Evolutionary conservation across 2,329 filamentous ascomycete genomes (phyloP), one percentile per base, ranked within the genome.

Genomic region (Acrocalymma vagum): DNA sequence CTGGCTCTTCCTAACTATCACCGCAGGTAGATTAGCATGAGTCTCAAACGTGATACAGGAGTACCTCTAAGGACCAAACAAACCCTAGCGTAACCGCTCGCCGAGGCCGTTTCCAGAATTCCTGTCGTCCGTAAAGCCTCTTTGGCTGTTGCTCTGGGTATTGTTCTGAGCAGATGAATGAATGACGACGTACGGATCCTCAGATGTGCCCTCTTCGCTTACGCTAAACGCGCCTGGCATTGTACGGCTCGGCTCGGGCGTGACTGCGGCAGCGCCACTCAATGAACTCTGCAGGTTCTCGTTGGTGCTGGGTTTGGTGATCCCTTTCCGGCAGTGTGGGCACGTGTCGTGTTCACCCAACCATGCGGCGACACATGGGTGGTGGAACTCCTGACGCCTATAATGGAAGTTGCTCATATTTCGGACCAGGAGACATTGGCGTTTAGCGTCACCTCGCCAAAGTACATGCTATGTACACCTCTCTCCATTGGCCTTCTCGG

Each of bases 271-370:
- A n/a, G n/a, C n/a, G n/a, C n/a, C n/a, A n/a, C n/a, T n/a, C n/a
- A n/a, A n/a, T n/a, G n/a, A n/a, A n/a, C n/a, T n/a, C n/a, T n/a
- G n/a, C n/a, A n/a, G n/a, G n/a, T n/a, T n/a, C n/a, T n/a, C n/a
- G n/a, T n/a, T n/a, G n/a, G n/a, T n/a, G n/a, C n/a, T n/a, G n/a
- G n/a, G 36, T 36, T 62, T 64, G 11, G 80, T 73, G 48, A 79
- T 78, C 9, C 76, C 71, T 48, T 75, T 80, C 25, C 88, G 81
- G 62, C 88, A 93, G 38, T 91, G 86, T 1, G 93, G 93, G 59
- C 93, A 97, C 0, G 92, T 96, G 59, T 96, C 91, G 69, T 96
- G 92, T 69, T 95, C 88, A 58, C 81, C 83, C 35, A 97, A 73
- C 93, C 93, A 97, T 33, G 88, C 78, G 16, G 84, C 79, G 22